These are phyloP conservation scores for Effrenium voratum DNA, from an alignment of 73 alveolate species.

Conservation along the genomic window DNA sequence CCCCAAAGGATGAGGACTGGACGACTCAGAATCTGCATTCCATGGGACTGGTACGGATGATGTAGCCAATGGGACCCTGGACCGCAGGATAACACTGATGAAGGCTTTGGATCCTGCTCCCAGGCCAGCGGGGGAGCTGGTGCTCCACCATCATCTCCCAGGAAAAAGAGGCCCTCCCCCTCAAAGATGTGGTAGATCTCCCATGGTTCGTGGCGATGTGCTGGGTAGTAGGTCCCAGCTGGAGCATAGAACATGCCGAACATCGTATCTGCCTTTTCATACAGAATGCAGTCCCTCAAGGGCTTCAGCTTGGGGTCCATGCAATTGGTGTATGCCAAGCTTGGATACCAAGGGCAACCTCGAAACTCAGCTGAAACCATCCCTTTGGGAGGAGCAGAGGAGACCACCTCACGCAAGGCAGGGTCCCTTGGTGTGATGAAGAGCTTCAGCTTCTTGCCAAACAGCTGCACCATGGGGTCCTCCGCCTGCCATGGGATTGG, in stretches of 20 bases:
- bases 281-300: conserved; percentile 17
- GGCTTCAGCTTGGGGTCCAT: conserved; percentile 76
- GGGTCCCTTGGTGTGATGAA: background rate
- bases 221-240: conserved; percentile 49
- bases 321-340: conserved; percentile 49
- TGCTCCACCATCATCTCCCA: conserved; percentile 61
- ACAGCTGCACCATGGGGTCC: conserved; percentile 16
- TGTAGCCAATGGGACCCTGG: conserved; percentile 27
- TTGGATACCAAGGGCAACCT: conserved; percentile 67
- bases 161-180: conserved; percentile 24
- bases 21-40: conserved; percentile 17
- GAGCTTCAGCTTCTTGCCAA: background rate
- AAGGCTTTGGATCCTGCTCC: background rate
- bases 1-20: conserved; percentile 54
- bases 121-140: background rate
- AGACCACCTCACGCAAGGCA: background rate
- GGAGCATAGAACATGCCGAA: conserved; percentile 52
- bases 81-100: background rate
- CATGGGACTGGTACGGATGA: conserved; percentile 54
- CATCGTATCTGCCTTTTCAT: conserved; percentile 41
- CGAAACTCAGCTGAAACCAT: conserved; percentile 56
- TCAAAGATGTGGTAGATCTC: conserved; percentile 38
- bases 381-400: conserved; percentile 55
- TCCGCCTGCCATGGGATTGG: too few relatives aligned
- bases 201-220: conserved; percentile 74